Evolutionary conservation across 345 rosid species (phyloP), one percentile per base, ranked within the genome.

Genomic region (Eucalyptus erythrocorys): DNA sequence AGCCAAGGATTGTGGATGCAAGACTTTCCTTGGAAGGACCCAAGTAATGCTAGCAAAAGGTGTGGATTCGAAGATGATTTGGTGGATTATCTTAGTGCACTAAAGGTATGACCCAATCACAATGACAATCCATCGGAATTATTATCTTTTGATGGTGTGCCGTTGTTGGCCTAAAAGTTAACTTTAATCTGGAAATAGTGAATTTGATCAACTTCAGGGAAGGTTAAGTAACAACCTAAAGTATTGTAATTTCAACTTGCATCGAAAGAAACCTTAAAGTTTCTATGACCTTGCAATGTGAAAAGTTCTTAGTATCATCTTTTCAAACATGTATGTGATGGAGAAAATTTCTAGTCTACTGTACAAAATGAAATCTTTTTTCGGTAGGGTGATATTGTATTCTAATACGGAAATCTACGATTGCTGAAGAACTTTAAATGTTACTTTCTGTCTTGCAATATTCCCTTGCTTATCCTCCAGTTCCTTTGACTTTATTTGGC

Each of bases 1-100:
- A 97, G 94, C 87, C 99, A 97, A 94, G 99, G 99, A 86, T 91
- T 98, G 90, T 98, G 99, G 99, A 95, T 96, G 97, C 99, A 98
- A 96, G 99, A 98, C 94, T 98, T 98, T 90, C 99, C 99, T 50
- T 97, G 97, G 99, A 98, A 98, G 92, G 95, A 94, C 91, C 92
- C 91, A 91, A 93, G 89, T 68, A 93, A 89, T 90, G 76, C 91
- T 22, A 86, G 87, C 51, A 92, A 90, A 92, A 90, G 91, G 49
- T 92, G 95, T 87, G 98, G 91, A 87, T 98, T 97, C 87, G 99
- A 97, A 93, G 93, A 89, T 92, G 98, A 97, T 94, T 94, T 97
- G 92, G 57, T 93, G 37, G 98, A 97, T 91, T 97, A 97, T 93
- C 98, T 97, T 48, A 89, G 91, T 90, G 92, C 96, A 48, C 93